Conservation (phyloP, 495 filamentous ascomycete species). For the Aspergillus avenaceus region DNA sequence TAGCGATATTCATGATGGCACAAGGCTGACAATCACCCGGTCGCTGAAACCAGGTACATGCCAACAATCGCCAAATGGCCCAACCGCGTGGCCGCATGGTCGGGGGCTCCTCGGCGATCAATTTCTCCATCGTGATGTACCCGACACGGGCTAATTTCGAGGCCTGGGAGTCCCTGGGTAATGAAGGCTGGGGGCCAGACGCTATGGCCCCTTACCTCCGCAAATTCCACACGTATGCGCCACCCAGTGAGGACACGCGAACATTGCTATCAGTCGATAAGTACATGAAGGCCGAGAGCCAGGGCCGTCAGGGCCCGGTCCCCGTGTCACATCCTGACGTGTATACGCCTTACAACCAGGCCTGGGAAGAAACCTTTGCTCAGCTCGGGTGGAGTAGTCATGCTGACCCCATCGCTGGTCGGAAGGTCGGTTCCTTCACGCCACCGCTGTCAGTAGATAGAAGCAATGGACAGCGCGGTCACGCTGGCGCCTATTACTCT, state of each 20-base stretch:
- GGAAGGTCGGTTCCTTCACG: slow-evolving; percentile 20
- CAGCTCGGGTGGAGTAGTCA: slow-evolving; percentile 18
- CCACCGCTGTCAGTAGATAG: slow-evolving; percentile 14
- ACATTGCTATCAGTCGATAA: slow-evolving; percentile 10
- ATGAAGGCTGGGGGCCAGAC: slow-evolving; percentile 47
- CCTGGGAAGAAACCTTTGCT: slow-evolving; percentile 25
- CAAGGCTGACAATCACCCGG: too few species aligned
- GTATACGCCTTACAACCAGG: slow-evolving; percentile 17
- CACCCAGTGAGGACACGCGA: slow-evolving; percentile 11
- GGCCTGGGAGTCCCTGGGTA: slow-evolving; percentile 47
- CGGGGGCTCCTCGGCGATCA: slow-evolving; percentile 54
- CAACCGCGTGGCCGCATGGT: slow-evolving; percentile 48
- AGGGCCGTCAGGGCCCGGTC: slow-evolving; percentile 20
- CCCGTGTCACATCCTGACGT: slow-evolving; percentile 21
- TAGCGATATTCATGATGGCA: too few species aligned
- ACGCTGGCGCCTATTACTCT: slow-evolving; percentile 26
- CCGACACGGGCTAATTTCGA: slow-evolving; percentile 36
- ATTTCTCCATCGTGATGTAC: slow-evolving; percentile 23
- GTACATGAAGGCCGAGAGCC: slow-evolving; percentile 12
- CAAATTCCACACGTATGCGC: slow-evolving; percentile 18
- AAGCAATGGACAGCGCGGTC: slow-evolving; percentile 30
- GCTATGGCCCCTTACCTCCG: slow-evolving; percentile 42
- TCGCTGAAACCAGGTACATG: slow-evolving; percentile 8
- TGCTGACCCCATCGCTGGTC: slow-evolving; percentile 19
- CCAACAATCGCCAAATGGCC: slow-evolving; percentile 19